A percentile compares a stretch with the other conserved stretches of the same genome.
phyloP scores from a whole-genome alignment of 345 rosid species.

The Psidium friedrichsthalianum region DNA sequence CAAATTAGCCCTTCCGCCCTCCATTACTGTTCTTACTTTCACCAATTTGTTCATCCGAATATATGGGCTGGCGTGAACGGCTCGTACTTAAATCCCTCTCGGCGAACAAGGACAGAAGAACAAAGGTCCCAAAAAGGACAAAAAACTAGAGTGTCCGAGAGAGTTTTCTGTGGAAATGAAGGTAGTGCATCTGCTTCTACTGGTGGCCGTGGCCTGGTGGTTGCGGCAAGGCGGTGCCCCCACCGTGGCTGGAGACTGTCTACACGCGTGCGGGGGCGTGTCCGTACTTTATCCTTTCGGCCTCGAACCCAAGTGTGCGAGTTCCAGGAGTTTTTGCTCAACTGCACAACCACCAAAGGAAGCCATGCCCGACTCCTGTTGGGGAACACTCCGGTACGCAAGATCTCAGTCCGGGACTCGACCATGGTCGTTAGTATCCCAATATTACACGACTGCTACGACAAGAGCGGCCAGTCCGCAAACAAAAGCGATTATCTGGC shows the following conservation, averaged over 20 bases:
- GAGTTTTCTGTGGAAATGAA: neutral
- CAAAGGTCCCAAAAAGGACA: too few relatives aligned
- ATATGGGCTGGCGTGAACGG: too few relatives aligned
- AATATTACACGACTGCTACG: neutral
- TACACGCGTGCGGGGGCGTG: neutral
- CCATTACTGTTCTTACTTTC: neutral
- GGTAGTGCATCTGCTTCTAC: neutral
- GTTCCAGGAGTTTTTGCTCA: accelerated
- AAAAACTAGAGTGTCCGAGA: neutral
- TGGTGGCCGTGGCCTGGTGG: neutral
- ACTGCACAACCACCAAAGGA: accelerated
- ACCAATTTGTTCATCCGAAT: too few relatives aligned
- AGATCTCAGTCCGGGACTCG: neutral
- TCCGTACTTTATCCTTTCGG: neutral
- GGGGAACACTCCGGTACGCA: accelerated
- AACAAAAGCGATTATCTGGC: accelerated
- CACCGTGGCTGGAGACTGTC: neutral
- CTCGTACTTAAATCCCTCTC: too few relatives aligned
- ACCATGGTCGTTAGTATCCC: neutral
- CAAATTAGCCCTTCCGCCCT: neutral
- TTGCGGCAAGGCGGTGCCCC: neutral
- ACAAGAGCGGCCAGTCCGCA: accelerated
- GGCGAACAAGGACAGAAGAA: too few relatives aligned
- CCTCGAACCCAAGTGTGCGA: accelerated
- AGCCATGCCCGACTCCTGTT: neutral